A percentile compares a stretch with the other conserved stretches of the same genome.
Conservation (phyloP, 2,329 filamentous ascomycete genomes). For the Botryotinia convoluta region DNA sequence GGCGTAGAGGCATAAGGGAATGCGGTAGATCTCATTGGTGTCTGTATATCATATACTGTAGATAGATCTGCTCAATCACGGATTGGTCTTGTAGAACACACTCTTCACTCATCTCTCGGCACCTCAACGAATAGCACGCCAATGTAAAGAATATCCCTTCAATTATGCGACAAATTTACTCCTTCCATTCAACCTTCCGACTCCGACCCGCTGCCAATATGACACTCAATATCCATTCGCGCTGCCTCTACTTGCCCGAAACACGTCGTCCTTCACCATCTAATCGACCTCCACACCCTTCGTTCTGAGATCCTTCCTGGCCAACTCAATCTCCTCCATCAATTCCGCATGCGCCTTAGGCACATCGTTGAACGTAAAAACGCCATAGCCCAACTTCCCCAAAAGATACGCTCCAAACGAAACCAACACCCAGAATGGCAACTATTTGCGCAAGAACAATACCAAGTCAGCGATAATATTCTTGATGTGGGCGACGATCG, state of each 20-base stretch:
- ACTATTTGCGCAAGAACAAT: slow-evolving; percentile 48
- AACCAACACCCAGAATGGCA: slow-evolving; percentile 90
- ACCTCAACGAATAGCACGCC: background rate
- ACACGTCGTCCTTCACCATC: background rate
- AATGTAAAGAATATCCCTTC: slow-evolving; percentile 5
- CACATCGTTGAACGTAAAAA: slow-evolving; percentile 95
- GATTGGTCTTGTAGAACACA: background rate
- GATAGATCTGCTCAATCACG: background rate
- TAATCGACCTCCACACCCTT: slow-evolving; percentile 63
- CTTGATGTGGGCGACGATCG: slow-evolving; percentile 17
- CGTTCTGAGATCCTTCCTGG: slow-evolving; percentile 68
- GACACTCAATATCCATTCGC: background rate
- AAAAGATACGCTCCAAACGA: slow-evolving; percentile 90
- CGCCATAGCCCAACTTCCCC: slow-evolving; percentile 85
- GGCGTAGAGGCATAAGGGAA: background rate
- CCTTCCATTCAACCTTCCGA: background rate
- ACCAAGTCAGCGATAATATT: slow-evolving; percentile 16
- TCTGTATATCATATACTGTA: background rate
- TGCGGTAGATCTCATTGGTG: background rate
- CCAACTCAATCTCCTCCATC: slow-evolving; percentile 77
- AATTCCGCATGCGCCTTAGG: slow-evolving; percentile 87
- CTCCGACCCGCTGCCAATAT: background rate
- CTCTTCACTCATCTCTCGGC: background rate
- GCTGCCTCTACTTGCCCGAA: background rate
- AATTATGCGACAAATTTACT: slow-evolving; percentile 16